These are phyloP conservation scores for Piromyces sp. DNA, from an alignment of 192 early-diverging fungal species.

Conservation along the genomic window DNA sequence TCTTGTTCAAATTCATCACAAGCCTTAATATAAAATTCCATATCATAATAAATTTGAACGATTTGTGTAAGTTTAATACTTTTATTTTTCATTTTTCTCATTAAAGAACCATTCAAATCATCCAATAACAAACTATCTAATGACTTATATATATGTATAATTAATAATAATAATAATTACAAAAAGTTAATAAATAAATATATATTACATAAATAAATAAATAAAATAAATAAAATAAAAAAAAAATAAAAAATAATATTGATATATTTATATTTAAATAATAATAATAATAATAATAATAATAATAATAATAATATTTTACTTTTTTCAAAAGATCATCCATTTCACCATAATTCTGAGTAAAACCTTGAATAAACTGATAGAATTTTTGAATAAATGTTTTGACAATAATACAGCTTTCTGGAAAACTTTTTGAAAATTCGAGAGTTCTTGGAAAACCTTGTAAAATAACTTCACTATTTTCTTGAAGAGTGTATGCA, in stretches of 20 bases:
- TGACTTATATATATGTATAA: too few species aligned
- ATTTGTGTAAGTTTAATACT: slow-evolving; percentile 57
- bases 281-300: slow-evolving; percentile 18
- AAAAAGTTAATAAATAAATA: too few species aligned
- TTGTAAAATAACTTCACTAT: background rate
- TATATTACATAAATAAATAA: too few species aligned
- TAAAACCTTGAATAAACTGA: slow-evolving; percentile 66
- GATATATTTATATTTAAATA: background rate
- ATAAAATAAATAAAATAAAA: too few species aligned
- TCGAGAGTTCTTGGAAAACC: slow-evolving; percentile 55
- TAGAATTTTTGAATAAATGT: slow-evolving; percentile 64
- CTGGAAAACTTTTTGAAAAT: slow-evolving; percentile 65
- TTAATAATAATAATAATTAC: too few species aligned
- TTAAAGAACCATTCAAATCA: slow-evolving; percentile 45
- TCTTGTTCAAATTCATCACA: slow-evolving; percentile 59
- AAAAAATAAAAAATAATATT: too few species aligned
- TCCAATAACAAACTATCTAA: slow-evolving; percentile 52
- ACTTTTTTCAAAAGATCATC: slow-evolving; percentile 70
- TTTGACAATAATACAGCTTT: slow-evolving; percentile 48
- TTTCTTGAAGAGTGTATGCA: background rate
- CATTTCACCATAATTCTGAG: slow-evolving; percentile 67
- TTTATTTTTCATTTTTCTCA: slow-evolving; percentile 41
- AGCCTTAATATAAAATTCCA: slow-evolving; percentile 52
- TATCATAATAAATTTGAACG: slow-evolving; percentile 69
- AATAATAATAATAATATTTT: background rate